Conservation (phyloP, 106 monocot genomes). For the Iris macrosiphon region DNA sequence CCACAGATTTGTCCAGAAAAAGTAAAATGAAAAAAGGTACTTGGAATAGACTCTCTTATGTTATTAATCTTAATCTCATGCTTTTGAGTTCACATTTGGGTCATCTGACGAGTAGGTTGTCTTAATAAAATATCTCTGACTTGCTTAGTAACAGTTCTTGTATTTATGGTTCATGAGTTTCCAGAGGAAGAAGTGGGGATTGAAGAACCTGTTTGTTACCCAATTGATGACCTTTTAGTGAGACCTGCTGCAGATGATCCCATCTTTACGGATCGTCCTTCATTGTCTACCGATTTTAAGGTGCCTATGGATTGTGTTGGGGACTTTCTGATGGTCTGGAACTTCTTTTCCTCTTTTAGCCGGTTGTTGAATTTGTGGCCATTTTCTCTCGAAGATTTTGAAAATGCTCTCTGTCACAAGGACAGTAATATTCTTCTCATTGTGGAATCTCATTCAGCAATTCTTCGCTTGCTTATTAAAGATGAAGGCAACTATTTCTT, state of each 20-base stretch:
- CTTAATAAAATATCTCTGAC: too few species aligned
- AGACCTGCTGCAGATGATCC: slow-evolving; percentile 51
- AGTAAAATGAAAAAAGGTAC: slow-evolving; percentile 22
- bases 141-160: too few species aligned
- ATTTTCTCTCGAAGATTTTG: slow-evolving; percentile 87
- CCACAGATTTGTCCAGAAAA: slow-evolving; percentile 11
- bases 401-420: slow-evolving; percentile 76
- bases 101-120: too few species aligned
- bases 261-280: slow-evolving; percentile 43
- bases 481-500: slow-evolving; percentile 66
- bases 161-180: slow-evolving; percentile 6
- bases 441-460: slow-evolving; percentile 53
- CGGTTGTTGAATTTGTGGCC: slow-evolving; percentile 72
- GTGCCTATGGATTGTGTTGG: slow-evolving; percentile 95
- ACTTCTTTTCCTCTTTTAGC: slow-evolving; percentile 74
- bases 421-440: slow-evolving; percentile 70
- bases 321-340: slow-evolving; percentile 87
- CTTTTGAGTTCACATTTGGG: too few species aligned
- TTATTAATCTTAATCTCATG: neutral
- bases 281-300: slow-evolving; percentile 49
- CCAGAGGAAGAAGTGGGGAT: slow-evolving; percentile 28
- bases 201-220: slow-evolving; percentile 39
- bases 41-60: neutral
- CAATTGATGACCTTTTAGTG: slow-evolving; percentile 84
- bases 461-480: slow-evolving; percentile 66